These are phyloP conservation scores for Candida anglica DNA, from an alignment of 805 yeast species.

Conservation along the genomic window DNA sequence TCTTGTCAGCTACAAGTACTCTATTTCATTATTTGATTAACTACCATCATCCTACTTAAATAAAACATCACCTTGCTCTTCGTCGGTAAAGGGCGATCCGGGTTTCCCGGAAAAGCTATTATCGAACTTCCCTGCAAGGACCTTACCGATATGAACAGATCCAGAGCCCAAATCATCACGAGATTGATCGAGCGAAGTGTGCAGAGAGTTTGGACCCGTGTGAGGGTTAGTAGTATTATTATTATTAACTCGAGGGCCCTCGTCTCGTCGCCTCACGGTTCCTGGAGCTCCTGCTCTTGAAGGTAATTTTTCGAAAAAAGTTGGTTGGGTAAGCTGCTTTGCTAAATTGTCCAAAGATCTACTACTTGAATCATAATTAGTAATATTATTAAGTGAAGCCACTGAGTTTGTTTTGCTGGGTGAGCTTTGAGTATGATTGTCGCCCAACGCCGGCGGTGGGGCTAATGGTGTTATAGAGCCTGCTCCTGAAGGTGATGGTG, in stretches of 20 bases:
- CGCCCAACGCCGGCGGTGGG: constrained; percentile 3
- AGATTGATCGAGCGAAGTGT: no score
- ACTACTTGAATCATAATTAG: constrained; percentile 1
- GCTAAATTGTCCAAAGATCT: constrained; percentile 34
- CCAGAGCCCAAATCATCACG: no score
- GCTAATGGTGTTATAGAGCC: constrained; percentile 5
- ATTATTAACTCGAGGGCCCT: no score
- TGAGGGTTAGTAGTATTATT: no score
- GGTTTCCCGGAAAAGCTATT: constrained; percentile 15
- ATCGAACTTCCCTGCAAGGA: constrained; percentile 14
- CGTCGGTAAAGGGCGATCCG: constrained; percentile 9
- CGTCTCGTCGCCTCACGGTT: not conserved
- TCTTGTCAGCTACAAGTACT: no score
- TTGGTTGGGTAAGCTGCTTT: constrained; percentile 32
- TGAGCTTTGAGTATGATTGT: constrained; percentile 2
- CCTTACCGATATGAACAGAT: constrained; percentile 5
- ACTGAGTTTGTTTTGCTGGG: constrained; percentile 4
- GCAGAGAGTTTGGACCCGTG: no score
- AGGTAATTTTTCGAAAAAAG: constrained; percentile 36
- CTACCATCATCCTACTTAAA: no score
- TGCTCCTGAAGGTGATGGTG: not conserved
- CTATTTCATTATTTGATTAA: no score
- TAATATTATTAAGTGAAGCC: not conserved
- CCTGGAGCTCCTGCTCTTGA: not conserved
- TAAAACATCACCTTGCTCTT: not conserved